Conservation (phyloP, 495 filamentous ascomycete species). For the Hypomontagnella submonticulosa region DNA sequence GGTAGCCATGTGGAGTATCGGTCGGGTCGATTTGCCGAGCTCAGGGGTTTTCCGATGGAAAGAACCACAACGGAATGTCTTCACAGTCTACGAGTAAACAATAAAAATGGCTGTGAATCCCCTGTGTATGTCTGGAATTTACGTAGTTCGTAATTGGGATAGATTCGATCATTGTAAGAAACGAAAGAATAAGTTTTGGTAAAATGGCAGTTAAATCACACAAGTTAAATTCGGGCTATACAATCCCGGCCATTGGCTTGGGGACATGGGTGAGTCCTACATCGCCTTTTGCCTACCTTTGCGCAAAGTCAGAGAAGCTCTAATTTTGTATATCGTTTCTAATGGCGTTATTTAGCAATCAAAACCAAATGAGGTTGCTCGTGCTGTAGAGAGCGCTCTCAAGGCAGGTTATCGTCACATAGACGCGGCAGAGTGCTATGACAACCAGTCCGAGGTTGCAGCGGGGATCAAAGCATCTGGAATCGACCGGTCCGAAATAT, state of each 20-base stretch:
- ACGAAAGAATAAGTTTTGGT: too few species aligned
- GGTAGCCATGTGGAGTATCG: slow-evolving; percentile 10
- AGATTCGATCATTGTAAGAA: not conserved
- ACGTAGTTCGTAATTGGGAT: not conserved
- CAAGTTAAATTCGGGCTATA: slow-evolving; percentile 41
- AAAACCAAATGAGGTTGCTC: slow-evolving; percentile 35
- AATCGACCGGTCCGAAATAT: slow-evolving; percentile 74
- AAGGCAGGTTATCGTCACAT: slow-evolving; percentile 65
- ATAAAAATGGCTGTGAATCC: too few species aligned
- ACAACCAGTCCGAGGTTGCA: slow-evolving; percentile 54
- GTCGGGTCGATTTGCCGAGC: slow-evolving; percentile 1
- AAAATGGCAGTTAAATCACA: slow-evolving; percentile 10
- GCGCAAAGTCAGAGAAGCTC: not conserved
- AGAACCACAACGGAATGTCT: too few species aligned
- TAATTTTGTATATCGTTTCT: slow-evolving; percentile 6
- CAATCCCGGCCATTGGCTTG: slow-evolving; percentile 44
- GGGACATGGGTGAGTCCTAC: slow-evolving; percentile 36
- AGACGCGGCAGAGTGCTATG: slow-evolving; percentile 54
- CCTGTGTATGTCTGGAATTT: too few species aligned
- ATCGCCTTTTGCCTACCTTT: not conserved
- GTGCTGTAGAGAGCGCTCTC: slow-evolving; percentile 57
- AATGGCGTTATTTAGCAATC: slow-evolving; percentile 8
- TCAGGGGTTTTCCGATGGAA: too few species aligned
- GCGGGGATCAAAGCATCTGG: slow-evolving; percentile 64
- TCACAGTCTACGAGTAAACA: too few species aligned